phyloP scores from a whole-genome alignment of 176 grass and related monocot species.

The Zoysia pacifica region DNA sequence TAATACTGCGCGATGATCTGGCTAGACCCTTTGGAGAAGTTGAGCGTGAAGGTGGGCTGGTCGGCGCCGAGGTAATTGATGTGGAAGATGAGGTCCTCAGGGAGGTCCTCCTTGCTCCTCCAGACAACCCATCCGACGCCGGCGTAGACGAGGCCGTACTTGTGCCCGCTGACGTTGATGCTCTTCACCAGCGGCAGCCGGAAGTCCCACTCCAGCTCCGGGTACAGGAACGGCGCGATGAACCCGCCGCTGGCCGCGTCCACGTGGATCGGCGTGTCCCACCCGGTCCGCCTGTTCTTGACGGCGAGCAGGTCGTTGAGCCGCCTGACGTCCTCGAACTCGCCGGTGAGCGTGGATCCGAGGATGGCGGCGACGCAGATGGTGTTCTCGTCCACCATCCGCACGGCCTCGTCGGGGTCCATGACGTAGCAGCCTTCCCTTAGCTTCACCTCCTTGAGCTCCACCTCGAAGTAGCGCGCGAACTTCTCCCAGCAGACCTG shows the following conservation, averaged over 20 bases:
- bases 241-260: constrained; percentile 81
- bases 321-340: constrained; percentile 75
- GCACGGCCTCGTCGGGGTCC: constrained; percentile 59
- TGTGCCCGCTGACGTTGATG: constrained; percentile 82
- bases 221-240: constrained; percentile 80
- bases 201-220: constrained; percentile 83
- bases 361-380: constrained; percentile 87
- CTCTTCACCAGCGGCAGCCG: constrained; percentile 74
- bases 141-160: constrained; percentile 77
- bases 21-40: constrained; percentile 85
- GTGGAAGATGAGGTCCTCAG: constrained; percentile 85
- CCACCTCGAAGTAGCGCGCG: constrained; percentile 74
- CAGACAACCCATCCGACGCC: constrained; percentile 72
- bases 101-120: constrained; percentile 68
- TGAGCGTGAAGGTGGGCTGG: constrained; percentile 83
- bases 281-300: constrained; percentile 78
- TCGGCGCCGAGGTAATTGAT: constrained; percentile 82
- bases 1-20: constrained; percentile 97
- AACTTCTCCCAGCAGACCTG: constrained; percentile 94
- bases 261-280: constrained; percentile 74
- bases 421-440: constrained; percentile 72
- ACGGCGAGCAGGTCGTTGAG: constrained; percentile 58
- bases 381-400: constrained; percentile 85
- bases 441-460: constrained; percentile 81
- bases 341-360: constrained; percentile 74